Percentiles rank a stretch among this genome's conserved stretches.
These are phyloP conservation scores for Leccinum pellstonianum DNA, from an alignment of 768 basidiomycete genomes.

Conservation along the genomic window DNA sequence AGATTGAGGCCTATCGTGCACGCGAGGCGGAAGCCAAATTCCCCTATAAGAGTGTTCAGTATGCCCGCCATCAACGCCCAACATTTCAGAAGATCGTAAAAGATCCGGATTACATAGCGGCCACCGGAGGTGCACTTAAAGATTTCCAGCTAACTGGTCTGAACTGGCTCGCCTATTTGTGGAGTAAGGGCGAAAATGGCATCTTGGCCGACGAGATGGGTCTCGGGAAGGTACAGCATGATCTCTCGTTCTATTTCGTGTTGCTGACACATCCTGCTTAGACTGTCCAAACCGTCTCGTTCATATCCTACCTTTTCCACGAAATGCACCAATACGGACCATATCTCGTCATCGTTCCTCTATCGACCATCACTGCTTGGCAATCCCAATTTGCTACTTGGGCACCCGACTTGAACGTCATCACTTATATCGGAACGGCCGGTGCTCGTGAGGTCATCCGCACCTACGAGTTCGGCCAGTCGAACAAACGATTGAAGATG, in stretches of 20 bases:
- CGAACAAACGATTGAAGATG: constrained; percentile 91
- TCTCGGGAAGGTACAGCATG: constrained; percentile 74
- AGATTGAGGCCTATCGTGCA: constrained; percentile 75
- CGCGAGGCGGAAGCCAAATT: constrained; percentile 79
- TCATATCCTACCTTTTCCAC: constrained; percentile 94
- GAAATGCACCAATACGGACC: constrained; percentile 92
- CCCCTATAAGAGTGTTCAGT: constrained; percentile 78
- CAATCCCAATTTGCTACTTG: constrained; percentile 91
- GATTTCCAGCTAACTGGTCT: constrained; percentile 98
- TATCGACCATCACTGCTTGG: constrained; percentile 98
- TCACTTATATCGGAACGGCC: constrained; percentile 93
- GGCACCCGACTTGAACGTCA: constrained; percentile 96
- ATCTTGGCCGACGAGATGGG: constrained; percentile 99
- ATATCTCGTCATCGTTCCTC: constrained; percentile 94
- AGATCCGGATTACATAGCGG: constrained; percentile 82
- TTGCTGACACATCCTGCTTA: constrained; percentile 29
- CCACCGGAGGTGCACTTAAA: constrained; percentile 84
- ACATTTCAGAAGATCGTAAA: constrained; percentile 77
- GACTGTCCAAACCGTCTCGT: constrained; percentile 95
- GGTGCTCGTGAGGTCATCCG: constrained; percentile 88
- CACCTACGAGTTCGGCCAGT: constrained; percentile 84
- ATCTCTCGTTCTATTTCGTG: constrained; percentile 4
- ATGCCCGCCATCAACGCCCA: constrained; percentile 68
- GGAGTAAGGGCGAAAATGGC: constrained; percentile 93
- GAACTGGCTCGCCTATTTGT: constrained; percentile 98